Base-by-base conservation (phyloP, 768 basidiomycete genomes). In the Boletus rufocinnamomeus region DNA sequence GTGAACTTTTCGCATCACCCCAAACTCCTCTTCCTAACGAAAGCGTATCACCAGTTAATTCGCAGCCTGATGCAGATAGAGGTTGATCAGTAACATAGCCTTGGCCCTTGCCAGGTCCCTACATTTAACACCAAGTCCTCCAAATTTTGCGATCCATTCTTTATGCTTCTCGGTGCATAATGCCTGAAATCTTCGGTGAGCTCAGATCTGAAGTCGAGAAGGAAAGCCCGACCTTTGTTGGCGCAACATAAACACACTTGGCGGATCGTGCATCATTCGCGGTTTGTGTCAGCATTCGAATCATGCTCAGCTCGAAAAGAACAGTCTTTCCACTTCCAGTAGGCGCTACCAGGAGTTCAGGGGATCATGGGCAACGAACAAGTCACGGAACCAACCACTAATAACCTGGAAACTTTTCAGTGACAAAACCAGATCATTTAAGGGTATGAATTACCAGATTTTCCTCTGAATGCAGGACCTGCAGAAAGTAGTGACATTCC, bases 261-360 rank as follows among this genome's bases (percentile, higher is more conserved):
- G 72, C 65, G n/a, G 70, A 60, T 28, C 75, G 69, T 17, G 58
- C 60, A 13, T 62, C 68, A 30, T 71, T 70, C 50, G 73, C 66
- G 9, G 77, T 73, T 50, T 81, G 72, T 51, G 76, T 76, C 32
- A 93, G 73, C 78, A 92, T 81, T 34, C 84, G 84, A 51, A 98
- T 84, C 54, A 98, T 90, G 2, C 91, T 85, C 16, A 99, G 76
- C 69, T 99, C 97, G 64, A 98, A 99, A 30, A 98, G 75, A 10
- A 90, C 93, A 0, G 97, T 99, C 74, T 98, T 98, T 30, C 97
- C 97, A 51, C 93, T 92, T 30, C 95, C 94, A 16, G 97, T 98
- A 0, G 97, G 97, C 3, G 96, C 95, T 93, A 68, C 13, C 50
- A 50, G 27, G 45, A 45, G 58, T 48, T 48, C 51, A 50, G 67